Conservation (phyloP, 73 alveolate species). For the Urostyla sp. region DNA sequence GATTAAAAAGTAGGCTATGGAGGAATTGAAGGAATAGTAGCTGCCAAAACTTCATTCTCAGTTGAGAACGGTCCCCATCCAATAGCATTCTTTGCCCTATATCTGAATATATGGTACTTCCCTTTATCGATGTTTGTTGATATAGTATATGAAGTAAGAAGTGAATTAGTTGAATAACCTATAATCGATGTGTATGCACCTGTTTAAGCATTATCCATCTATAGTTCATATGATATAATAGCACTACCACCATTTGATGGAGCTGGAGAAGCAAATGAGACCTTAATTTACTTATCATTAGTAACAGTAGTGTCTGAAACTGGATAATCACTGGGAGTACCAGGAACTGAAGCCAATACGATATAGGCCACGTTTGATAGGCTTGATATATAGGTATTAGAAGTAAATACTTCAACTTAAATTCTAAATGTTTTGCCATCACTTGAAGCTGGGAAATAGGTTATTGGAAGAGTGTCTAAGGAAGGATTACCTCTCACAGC, state of each 20-base stretch:
- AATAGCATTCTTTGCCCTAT: conserved; percentile 61
- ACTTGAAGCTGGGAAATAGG: conserved; percentile 51
- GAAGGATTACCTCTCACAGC: conserved; percentile 67
- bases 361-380: conserved; percentile 19
- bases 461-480: conserved; percentile 21
- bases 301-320: conserved; percentile 52
- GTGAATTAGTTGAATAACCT: conserved; percentile 55
- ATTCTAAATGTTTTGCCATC: conserved; percentile 61
- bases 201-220: conserved; percentile 56
- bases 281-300: conserved; percentile 38
- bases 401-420: conserved; percentile 46
- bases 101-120: conserved; percentile 50
- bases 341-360: conserved; percentile 62
- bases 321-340: conserved; percentile 58
- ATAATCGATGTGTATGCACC: conserved; percentile 53
- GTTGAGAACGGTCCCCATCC: conserved; percentile 73
- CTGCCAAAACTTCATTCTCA: conserved; percentile 48
- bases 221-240: conserved; percentile 54
- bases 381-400: conserved; percentile 3
- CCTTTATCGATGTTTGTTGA: conserved; percentile 49
- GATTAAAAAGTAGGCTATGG: conserved; percentile 45
- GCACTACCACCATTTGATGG: conserved; percentile 66
- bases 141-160: conserved; percentile 20
- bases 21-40: conserved; percentile 65
- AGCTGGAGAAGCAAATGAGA: conserved; percentile 49